Evolutionary conservation across 2,329 filamentous ascomycete species (phyloP).

Genomic region (Leptographium galeiforme): DNA sequence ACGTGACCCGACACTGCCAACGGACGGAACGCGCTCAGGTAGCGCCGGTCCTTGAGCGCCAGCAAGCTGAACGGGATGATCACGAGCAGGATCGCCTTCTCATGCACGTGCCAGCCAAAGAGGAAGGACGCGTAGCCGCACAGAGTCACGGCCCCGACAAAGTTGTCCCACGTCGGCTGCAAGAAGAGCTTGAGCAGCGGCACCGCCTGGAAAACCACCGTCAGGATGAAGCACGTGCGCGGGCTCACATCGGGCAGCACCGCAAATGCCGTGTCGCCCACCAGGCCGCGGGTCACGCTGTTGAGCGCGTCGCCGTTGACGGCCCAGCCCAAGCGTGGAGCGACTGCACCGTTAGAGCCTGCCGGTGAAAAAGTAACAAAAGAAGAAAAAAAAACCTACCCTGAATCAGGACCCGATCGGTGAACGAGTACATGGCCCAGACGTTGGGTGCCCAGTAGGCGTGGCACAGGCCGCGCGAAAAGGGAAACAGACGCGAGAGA

Average conservation of each 20-base stretch:
- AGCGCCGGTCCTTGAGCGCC: slow-evolving; percentile 76
- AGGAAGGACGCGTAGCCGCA: slow-evolving; percentile 95
- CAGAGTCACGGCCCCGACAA: slow-evolving; percentile 78
- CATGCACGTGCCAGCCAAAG: slow-evolving; percentile 97
- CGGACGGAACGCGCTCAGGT: slow-evolving; percentile 82
- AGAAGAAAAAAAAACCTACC: slow-evolving; percentile 33
- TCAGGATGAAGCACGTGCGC: slow-evolving; percentile 66
- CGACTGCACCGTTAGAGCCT: slow-evolving; percentile 43
- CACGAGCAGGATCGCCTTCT: slow-evolving; percentile 89
- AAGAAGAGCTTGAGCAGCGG: slow-evolving; percentile 73
- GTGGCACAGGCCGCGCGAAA: slow-evolving; percentile 85
- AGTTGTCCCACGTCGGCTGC: slow-evolving; percentile 72
- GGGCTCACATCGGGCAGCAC: slow-evolving; percentile 80
- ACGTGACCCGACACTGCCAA: slow-evolving; percentile 89
- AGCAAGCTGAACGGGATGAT: slow-evolving; percentile 92
- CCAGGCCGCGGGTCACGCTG: slow-evolving; percentile 83
- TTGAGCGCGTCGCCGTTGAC: slow-evolving; percentile 64
- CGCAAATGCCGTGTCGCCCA: slow-evolving; percentile 88
- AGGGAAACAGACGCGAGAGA: slow-evolving; percentile 76
- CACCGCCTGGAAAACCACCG: slow-evolving; percentile 67
- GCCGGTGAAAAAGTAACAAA: background rate
- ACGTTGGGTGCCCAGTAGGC: slow-evolving; percentile 97
- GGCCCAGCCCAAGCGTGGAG: slow-evolving; percentile 62
- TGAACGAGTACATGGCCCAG: slow-evolving; percentile 93
- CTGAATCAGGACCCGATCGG: slow-evolving; percentile 69